Percentiles rank a stretch among this genome's conserved stretches.
These are phyloP conservation scores for Carex scoparia DNA, from an alignment of 176 grass and related monocot genomes.

Conservation along the genomic window DNA sequence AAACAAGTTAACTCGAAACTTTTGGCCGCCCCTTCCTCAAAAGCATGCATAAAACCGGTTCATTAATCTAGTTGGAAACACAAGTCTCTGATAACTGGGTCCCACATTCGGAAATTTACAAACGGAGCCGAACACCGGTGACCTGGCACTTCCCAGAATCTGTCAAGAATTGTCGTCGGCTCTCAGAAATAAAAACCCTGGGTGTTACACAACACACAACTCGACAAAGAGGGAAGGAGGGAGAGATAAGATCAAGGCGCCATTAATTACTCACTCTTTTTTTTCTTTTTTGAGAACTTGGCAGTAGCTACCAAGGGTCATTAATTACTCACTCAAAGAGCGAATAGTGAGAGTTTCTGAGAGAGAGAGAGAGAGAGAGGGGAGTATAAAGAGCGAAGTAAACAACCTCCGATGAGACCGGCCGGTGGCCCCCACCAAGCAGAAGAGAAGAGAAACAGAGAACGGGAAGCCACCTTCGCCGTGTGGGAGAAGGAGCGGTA, in stretches of 20 bases:
- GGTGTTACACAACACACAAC: background rate
- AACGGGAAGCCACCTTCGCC: slow-evolving; percentile 41
- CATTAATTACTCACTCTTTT: background rate
- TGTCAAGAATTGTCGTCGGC: background rate
- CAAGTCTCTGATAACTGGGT: background rate
- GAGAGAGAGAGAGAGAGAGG: background rate
- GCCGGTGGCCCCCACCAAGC: slow-evolving; percentile 27
- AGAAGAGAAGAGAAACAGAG: slow-evolving; percentile 29
- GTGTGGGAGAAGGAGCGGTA: slow-evolving; percentile 87
- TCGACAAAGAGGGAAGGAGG: background rate
- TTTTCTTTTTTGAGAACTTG: too few species aligned
- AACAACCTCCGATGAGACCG: slow-evolving; percentile 56
- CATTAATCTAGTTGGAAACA: background rate
- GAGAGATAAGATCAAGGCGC: background rate
- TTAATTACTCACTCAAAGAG: background rate
- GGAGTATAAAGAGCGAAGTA: background rate
- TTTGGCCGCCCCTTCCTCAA: background rate
- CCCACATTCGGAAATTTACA: background rate
- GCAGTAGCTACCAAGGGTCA: background rate
- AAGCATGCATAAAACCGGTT: slow-evolving; percentile 20
- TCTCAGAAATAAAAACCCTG: background rate
- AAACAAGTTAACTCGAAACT: background rate
- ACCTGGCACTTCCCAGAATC: background rate
- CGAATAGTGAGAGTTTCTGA: too few species aligned
- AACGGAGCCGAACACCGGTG: background rate